These are phyloP conservation scores for Talaromyces piceae DNA, from an alignment of 2,329 filamentous ascomycete genomes.

Conservation along the genomic window DNA sequence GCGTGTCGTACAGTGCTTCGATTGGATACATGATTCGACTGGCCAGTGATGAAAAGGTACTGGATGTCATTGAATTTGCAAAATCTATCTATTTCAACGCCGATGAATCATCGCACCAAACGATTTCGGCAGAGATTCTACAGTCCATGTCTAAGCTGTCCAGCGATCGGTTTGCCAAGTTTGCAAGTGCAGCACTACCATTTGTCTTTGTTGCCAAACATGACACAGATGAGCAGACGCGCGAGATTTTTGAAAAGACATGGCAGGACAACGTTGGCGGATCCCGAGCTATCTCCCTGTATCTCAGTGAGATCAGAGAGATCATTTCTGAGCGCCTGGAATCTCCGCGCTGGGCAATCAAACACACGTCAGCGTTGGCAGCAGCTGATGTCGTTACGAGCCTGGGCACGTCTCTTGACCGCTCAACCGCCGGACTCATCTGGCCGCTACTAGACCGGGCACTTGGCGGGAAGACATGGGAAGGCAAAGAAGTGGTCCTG, in stretches of 20 bases:
- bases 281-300: constrained; percentile 70
- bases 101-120: constrained; percentile 67
- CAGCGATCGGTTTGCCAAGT: constrained; percentile 74
- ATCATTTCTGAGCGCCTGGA: constrained; percentile 63
- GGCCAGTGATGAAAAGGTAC: constrained; percentile 51
- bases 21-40: constrained; percentile 74
- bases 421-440: constrained; percentile 53
- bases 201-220: constrained; percentile 85
- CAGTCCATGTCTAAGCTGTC: constrained; percentile 78
- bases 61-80: constrained; percentile 48
- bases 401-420: constrained; percentile 51
- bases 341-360: constrained; percentile 80
- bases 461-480: constrained; percentile 81
- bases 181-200: constrained; percentile 69
- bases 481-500: constrained; percentile 80
- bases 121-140: constrained; percentile 75
- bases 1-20: constrained; percentile 76
- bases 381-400: constrained; percentile 66
- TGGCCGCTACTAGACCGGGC: constrained; percentile 83
- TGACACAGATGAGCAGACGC: constrained; percentile 72
- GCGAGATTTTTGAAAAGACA: constrained; percentile 71
- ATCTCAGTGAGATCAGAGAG: constrained; percentile 70
- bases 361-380: constrained; percentile 77
- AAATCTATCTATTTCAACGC: constrained; percentile 71
- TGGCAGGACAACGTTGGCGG: constrained; percentile 91